phyloP scores from a whole-genome alignment of 306 rosid genomes.

The Malus sylvestris region DNA sequence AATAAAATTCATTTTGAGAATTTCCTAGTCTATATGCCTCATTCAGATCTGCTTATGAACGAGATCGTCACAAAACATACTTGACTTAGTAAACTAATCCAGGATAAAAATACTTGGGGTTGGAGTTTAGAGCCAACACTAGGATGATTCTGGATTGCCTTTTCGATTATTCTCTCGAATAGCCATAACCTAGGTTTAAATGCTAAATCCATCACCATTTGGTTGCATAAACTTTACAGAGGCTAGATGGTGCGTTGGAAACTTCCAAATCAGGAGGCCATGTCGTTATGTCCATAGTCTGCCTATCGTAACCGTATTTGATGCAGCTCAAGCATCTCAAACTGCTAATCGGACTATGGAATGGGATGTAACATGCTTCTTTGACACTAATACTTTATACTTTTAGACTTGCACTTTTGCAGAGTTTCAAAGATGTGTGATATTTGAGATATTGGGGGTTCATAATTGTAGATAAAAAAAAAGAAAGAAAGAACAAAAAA shows the following conservation, averaged over 20 bases:
- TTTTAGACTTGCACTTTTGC: too few relatives aligned
- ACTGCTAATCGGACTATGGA: too few relatives aligned
- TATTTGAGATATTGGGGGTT: too few relatives aligned
- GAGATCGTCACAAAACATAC: not conserved
- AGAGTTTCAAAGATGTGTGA: too few relatives aligned
- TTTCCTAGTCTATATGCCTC: not conserved
- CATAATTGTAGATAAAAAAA: too few relatives aligned
- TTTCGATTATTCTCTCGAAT: not conserved
- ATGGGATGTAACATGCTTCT: too few relatives aligned
- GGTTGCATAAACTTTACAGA: not conserved
- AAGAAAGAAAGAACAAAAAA: too few relatives aligned
- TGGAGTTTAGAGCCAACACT: not conserved
- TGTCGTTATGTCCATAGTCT: not conserved
- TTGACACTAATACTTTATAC: too few relatives aligned
- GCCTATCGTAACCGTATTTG: not conserved
- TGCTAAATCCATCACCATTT: too few relatives aligned
- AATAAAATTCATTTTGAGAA: not conserved
- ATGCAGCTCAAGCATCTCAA: not conserved
- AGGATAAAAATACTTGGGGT: not conserved
- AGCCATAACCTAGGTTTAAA: not conserved
- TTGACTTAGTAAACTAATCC: not conserved
- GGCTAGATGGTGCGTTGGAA: not conserved
- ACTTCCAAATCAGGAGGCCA: not conserved
- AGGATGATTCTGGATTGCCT: not conserved
- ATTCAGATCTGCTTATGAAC: not conserved